Evolutionary conservation across 2,329 filamentous ascomycete genomes (phyloP), one percentile per base, ranked within the genome.

Genomic region (Colletotrichum brevisporum): DNA sequence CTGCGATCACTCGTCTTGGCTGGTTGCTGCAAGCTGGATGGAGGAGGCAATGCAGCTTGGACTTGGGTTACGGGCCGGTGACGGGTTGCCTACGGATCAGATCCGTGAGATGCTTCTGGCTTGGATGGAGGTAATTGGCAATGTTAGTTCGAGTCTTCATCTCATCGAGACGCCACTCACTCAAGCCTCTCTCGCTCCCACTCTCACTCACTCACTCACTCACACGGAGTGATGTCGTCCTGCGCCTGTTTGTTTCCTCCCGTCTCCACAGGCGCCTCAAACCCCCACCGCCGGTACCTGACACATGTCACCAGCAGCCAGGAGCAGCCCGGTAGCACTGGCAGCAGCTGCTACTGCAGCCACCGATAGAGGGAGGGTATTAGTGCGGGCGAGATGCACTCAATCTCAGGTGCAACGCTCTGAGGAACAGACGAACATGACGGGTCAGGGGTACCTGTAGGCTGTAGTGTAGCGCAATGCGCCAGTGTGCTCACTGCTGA

Each of bases 271-370:
- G 41, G 6, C 54, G 51, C 24, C 5, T 54, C 63, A 41, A 54
- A 45, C 21, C 61, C 48, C 61, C 61, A 55, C 65, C 18, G 36
- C 53, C 61, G 48, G 31, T 21, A 59, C 48, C 65, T 68, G 65
- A 68, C 48, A 65, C 65, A 65, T 52, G 61, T 68, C 60, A 68
- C 39, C 10, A 36, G 31, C 31, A 36, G 31, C 31, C 31, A 36
- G 31, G 31, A 36, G 31, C 52, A 27, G 59, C 39, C 15, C 21
- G n/a, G 43, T 12, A 26, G 16, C 21, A 2, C 4, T 36, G 31
- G 5, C 8, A 10, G 31, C 31, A 36, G 10, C 8, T 36, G 31
- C 21, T 36, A 36, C 8, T 36, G 6, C 31, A 10, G 31, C 31
- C 31, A 36, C 31, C 31, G 31, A 36, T 36, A 36, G 31, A 36